Conservation (phyloP, 2,329 filamentous ascomycete species). For the Monosporascus sp. region DNA sequence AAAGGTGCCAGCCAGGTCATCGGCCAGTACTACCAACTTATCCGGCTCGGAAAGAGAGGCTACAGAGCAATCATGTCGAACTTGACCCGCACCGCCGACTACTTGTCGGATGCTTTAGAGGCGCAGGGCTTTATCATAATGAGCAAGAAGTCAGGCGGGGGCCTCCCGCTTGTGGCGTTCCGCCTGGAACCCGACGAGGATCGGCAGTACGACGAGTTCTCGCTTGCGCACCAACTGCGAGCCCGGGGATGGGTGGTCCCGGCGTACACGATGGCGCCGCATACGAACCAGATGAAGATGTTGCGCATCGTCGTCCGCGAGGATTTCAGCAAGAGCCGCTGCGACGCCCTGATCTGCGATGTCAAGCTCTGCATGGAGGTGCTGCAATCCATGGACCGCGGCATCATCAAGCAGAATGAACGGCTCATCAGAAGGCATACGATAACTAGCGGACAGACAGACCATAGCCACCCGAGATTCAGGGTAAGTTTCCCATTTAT, state of each 20-base stretch:
- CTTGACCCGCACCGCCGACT: conserved; percentile 83
- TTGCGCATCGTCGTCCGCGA: conserved; percentile 88
- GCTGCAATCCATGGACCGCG: conserved; percentile 68
- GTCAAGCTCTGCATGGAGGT: conserved; percentile 71
- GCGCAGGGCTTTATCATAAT: conserved; percentile 81
- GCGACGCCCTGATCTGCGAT: conserved; percentile 72
- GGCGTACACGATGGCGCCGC: conserved; percentile 93
- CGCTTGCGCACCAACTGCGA: conserved; percentile 78
- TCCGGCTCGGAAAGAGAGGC: conserved; percentile 86
- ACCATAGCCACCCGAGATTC: conserved; percentile 47
- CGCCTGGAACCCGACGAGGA: conserved; percentile 61
- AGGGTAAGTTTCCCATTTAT: conserved; percentile 34
- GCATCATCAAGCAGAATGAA: conserved; percentile 64
- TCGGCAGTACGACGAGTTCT: conserved; percentile 66
- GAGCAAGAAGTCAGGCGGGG: conserved; percentile 70
- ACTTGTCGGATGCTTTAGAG: conserved; percentile 69
- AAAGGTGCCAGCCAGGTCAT: conserved; percentile 94
- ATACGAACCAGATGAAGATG: conserved; percentile 80
- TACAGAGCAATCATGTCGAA: conserved; percentile 94
- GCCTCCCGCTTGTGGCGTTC: conserved; percentile 87
- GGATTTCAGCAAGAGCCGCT: conserved; percentile 79
- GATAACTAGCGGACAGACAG: conserved; percentile 45
- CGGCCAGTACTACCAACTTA: conserved; percentile 95
- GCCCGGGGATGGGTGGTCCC: conserved; percentile 89
- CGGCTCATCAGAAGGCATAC: conserved; percentile 57